These are phyloP conservation scores for Thermochaetoides dissita DNA, from an alignment of 2,329 filamentous ascomycete species.

Conservation along the genomic window DNA sequence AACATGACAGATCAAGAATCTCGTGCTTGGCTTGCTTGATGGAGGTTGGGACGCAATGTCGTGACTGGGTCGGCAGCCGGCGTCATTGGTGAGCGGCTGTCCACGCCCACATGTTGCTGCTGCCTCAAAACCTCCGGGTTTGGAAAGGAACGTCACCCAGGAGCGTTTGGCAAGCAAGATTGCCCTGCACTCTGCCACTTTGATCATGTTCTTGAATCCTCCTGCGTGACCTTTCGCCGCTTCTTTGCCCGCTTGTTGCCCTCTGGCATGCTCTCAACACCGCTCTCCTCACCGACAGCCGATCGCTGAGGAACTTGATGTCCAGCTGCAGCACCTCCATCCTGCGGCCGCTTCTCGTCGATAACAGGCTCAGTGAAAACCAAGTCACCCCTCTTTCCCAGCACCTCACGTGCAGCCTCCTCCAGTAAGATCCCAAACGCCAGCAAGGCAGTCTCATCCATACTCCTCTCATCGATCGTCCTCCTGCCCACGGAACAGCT, in stretches of 20 bases:
- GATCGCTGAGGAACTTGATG: too few relatives aligned
- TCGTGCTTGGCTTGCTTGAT: too few relatives aligned
- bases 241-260: background rate
- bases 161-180: too few relatives aligned
- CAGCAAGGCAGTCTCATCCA: conserved; percentile 67
- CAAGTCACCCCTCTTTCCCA: conserved; percentile 54
- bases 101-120: too few relatives aligned
- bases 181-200: background rate
- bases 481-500: conserved; percentile 12
- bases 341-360: conserved; percentile 12
- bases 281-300: too few relatives aligned
- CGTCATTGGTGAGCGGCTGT: too few relatives aligned
- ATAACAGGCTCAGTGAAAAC: conserved; percentile 50
- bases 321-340: too few relatives aligned
- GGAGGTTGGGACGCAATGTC: too few relatives aligned
- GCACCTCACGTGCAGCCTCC: conserved; percentile 46
- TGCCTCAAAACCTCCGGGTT: too few relatives aligned
- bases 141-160: too few relatives aligned
- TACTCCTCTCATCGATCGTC: conserved; percentile 40
- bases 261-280: background rate
- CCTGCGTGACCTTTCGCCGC: conserved; percentile 5
- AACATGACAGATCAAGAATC: too few relatives aligned
- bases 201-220: background rate
- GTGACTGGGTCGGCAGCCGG: too few relatives aligned
- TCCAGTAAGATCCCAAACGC: conserved; percentile 64